Base-by-base conservation (phyloP, 495 filamentous ascomycete species). In the Sphaerosporella brunnea region DNA sequence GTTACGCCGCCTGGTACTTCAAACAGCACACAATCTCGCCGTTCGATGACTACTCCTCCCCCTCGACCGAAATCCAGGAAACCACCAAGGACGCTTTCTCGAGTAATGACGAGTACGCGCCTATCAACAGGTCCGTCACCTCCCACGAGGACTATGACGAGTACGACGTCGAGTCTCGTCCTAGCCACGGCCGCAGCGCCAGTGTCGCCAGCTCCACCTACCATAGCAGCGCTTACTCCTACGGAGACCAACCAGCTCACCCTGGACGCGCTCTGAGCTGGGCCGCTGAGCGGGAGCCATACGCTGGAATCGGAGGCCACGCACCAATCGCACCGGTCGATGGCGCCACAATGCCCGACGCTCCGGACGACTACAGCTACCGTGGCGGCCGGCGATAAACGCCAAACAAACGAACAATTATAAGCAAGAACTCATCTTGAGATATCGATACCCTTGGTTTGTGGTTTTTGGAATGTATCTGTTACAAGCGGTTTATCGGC, bases 1-100 rank as follows among this genome's bases (percentile, higher is more conserved):
- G 83, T 56, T 82, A 84, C 65, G 79, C 78, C 41, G 69, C 84
- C 45, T 71, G 78, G 56, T 80, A 85, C 66, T 93, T 79, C 69
- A 74, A 79, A 51, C 73, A 73, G 47, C 77, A 84, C 52, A 82
- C 83, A 50, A 34, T 54, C 45, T 62, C 58, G 2, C 58, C 58
- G 1, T 57, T 54, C 40, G 58, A 61, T 45, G 56, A 59, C 23
- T 45, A 55, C 28, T 49, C 47, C 3, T 11, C n/a, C 23, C 45
- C 49, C 11, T 37, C 44, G 26, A 43, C 51, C 25, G 54, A 58
- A 20, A 53, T 54, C 25, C 44, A 55, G 13, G 52, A 63, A 32
- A 56, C 62, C 30, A 63, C 61, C 19, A 57, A 63, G 38, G 52
- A 59, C 23, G 61, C 61, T 16, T 63, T 63, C 53, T 54, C 51